Base-by-base conservation (phyloP, 805 yeast species). In the Yarrowia bubula region DNA sequence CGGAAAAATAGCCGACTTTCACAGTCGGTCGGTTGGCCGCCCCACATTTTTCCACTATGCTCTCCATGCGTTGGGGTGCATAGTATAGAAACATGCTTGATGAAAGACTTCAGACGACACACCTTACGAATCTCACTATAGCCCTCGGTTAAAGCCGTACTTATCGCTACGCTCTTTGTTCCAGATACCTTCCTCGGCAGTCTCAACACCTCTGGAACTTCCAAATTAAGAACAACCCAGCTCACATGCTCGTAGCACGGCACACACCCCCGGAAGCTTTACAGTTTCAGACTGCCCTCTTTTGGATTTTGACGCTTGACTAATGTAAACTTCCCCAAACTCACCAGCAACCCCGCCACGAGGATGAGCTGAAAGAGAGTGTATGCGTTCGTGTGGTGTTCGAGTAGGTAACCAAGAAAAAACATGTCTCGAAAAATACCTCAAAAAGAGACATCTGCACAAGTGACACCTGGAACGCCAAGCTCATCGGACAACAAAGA, bases 1-100 rank as follows among this genome's bases (percentile, higher is more conserved):
- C 50, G 50, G 53, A 47, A 47, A 10, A 47, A 32, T 47, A 46
- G 37, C 38, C 53, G 53, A 47, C 53, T 47, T 47, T 47, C 53
- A 47, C 53, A 47, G 39, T 46, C 51, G 14, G 14, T 15, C 41
- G 8, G 17, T n/a, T 32, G 28, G 7, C 51, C 53, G 53, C 53
- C 53, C 53, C 53, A 47, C 53, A 47, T 32, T 47, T 15, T 28
- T 32, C 47, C 14, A 18, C n/a, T 31, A 14, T 18, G 14, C 31
- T 32, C 47, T 42, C n/a, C 46, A 14, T 18, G 14, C 31, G 31
- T 8, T 46, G n/a, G 17, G 7, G 11, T 15, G n/a, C n/a, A 22
- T 28, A 31, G 35, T 28, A 11, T 28, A 7, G n/a, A 8, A n/a
- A 28, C 9, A 44, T 14, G 50, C 11, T 10, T 15, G 28, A 22